phyloP scores from a whole-genome alignment of 2,329 filamentous ascomycete species.

The Claviceps sp. region DNA sequence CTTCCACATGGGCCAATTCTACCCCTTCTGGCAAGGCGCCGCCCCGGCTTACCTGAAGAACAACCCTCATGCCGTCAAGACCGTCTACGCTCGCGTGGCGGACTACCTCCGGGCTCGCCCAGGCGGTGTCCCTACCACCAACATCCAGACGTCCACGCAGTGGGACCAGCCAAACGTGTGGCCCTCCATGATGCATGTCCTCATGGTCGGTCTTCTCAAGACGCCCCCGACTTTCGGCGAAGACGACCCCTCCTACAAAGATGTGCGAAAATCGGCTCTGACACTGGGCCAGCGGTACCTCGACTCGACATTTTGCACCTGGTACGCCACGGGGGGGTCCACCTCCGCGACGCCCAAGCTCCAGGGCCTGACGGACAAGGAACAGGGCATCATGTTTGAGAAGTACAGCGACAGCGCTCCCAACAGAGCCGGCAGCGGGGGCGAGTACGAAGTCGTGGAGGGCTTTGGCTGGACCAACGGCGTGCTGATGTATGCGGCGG shows the following conservation, averaged over 20 bases:
- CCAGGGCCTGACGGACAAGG: conserved; percentile 26
- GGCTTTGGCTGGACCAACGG: conserved; percentile 62
- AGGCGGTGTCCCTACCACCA: conserved; percentile 50
- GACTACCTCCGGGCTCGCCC: conserved; percentile 35
- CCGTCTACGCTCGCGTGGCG: conserved; percentile 39
- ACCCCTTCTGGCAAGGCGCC: conserved; percentile 57
- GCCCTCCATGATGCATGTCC: conserved; percentile 52
- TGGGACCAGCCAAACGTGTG: conserved; percentile 62
- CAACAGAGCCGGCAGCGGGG: conserved; percentile 48
- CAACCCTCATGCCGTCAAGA: conserved; percentile 43
- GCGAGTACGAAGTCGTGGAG: conserved; percentile 56
- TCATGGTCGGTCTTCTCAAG: conserved; percentile 48
- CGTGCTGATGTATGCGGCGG: conserved; percentile 52
- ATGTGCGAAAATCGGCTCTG: conserved; percentile 42
- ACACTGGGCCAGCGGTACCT: conserved; percentile 50
- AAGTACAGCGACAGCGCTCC: conserved; percentile 50
- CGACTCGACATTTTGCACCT: conserved; percentile 56
- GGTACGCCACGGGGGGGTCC: conserved; percentile 52
- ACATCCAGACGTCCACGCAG: conserved; percentile 47
- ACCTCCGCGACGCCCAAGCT: conserved; percentile 39
- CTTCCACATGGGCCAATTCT: conserved; percentile 48
- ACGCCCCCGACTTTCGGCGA: conserved; percentile 42
- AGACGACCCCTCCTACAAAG: conserved; percentile 38
- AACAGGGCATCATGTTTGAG: conserved; percentile 53
- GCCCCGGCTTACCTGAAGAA: conserved; percentile 42